Evolutionary conservation across 371 early-diverging fungal species (phyloP).

Genomic region (Saksenaea vasiformis): DNA sequence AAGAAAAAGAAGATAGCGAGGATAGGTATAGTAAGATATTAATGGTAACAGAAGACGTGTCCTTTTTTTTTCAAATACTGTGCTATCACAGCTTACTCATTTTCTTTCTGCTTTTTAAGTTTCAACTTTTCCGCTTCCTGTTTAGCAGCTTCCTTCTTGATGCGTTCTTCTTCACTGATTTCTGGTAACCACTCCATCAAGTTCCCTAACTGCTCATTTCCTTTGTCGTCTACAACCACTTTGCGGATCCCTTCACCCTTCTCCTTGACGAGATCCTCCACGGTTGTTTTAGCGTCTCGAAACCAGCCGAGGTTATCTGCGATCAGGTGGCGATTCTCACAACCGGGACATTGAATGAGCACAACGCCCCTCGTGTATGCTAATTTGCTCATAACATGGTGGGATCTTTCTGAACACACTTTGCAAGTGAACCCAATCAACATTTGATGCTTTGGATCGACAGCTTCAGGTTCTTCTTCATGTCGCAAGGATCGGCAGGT

Average conservation of each 20-base stretch:
- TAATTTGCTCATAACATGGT: slow-evolving; percentile 89
- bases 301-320: slow-evolving; percentile 97
- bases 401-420: slow-evolving; percentile 82
- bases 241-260: slow-evolving; percentile 77
- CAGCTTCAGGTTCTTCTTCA: slow-evolving; percentile 12
- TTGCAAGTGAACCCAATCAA: slow-evolving; percentile 94
- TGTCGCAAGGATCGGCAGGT: slow-evolving; percentile 9
- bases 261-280: slow-evolving; percentile 83
- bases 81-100: not conserved
- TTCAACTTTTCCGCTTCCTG: slow-evolving; percentile 26
- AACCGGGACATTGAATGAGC: slow-evolving; percentile 89
- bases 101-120: slow-evolving; percentile 12
- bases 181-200: slow-evolving; percentile 54
- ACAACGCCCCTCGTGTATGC: slow-evolving; percentile 93
- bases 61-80: no score
- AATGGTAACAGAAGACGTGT: no score
- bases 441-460: slow-evolving; percentile 61
- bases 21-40: no score
- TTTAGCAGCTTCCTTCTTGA: slow-evolving; percentile 33
- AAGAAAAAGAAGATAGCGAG: no score
- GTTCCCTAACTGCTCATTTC: slow-evolving; percentile 29
- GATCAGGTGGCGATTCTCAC: slow-evolving; percentile 91
- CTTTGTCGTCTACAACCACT: slow-evolving; percentile 44
- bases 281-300: slow-evolving; percentile 67
- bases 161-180: slow-evolving; percentile 39